A percentile compares a stretch with the other conserved stretches of the same genome.
Evolutionary conservation across 352 stramenopile genomes (phyloP).

Genomic region (Phytopythium mirpurense): DNA sequence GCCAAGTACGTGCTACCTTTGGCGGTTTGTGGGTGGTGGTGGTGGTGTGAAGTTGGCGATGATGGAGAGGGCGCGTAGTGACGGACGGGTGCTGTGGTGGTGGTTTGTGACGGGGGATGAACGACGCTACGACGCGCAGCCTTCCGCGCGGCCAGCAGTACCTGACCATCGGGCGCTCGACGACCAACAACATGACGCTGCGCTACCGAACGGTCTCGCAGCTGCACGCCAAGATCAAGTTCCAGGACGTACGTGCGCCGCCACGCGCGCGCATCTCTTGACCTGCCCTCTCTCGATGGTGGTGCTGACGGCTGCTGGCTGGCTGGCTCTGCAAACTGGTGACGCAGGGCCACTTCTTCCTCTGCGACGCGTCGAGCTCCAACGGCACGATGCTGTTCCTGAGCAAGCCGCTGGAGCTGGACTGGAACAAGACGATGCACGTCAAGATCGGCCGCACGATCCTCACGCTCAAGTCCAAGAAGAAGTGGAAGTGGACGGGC

Average conservation of each 20-base stretch:
- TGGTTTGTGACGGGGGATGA: no score
- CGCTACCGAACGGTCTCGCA: slow-evolving; percentile 84
- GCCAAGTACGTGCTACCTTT: slow-evolving; percentile 85
- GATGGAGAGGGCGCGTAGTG: no score
- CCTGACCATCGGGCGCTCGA: slow-evolving; percentile 75
- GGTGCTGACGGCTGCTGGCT: no score
- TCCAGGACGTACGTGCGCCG: slow-evolving; percentile 55
- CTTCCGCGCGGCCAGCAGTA: slow-evolving; percentile 64
- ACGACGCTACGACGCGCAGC: no score
- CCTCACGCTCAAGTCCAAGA: slow-evolving; percentile 79
- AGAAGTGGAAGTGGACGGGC: slow-evolving; percentile 75
- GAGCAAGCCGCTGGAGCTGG: slow-evolving; percentile 69
- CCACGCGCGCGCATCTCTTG: no score
- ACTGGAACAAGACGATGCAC: slow-evolving; percentile 80
- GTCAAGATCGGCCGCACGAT: slow-evolving; percentile 85
- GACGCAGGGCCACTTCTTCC: slow-evolving; percentile 63
- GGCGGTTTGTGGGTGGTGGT: no score
- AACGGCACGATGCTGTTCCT: slow-evolving; percentile 86
- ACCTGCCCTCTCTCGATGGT: no score
- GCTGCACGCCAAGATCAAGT: slow-evolving; percentile 79
- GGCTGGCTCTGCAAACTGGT: slow-evolving; percentile 1
- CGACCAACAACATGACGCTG: slow-evolving; percentile 83
- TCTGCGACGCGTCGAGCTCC: slow-evolving; percentile 72
- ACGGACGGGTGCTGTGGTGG: no score
- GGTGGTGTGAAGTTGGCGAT: no score